Conservation (phyloP, 768 basidiomycete genomes). For the Trametes maxima region DNA sequence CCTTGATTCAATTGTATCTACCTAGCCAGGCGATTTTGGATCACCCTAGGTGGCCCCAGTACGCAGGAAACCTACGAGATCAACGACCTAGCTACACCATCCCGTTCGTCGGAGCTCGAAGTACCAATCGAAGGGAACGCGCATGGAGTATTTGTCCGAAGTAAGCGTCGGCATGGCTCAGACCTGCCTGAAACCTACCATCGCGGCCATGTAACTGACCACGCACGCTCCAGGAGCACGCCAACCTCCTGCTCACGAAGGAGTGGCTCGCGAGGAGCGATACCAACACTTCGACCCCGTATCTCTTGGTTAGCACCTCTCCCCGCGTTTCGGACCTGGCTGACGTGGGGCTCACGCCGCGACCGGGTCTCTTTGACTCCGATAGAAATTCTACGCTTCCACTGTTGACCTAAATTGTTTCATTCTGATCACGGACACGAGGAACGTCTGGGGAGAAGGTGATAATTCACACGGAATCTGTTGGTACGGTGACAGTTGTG, state of each 20-base stretch:
- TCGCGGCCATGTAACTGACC: conserved; percentile 1
- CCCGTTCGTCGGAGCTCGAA: conserved; percentile 4
- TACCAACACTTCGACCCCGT: conserved; percentile 59
- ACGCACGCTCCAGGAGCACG: conserved; percentile 48
- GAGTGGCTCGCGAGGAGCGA: conserved; percentile 79
- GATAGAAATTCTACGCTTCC: conserved; percentile 70
- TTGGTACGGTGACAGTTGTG: not conserved
- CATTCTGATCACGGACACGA: conserved; percentile 74
- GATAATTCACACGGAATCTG: not conserved
- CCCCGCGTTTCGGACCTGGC: not conserved
- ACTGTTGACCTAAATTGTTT: conserved; percentile 58
- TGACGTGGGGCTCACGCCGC: not conserved
- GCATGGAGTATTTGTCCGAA: conserved; percentile 24
- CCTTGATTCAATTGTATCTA: not conserved
- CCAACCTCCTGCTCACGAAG: conserved; percentile 57
- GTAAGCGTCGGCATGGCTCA: conserved; percentile 42
- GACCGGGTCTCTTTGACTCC: not conserved
- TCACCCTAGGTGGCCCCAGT: not conserved
- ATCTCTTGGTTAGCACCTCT: conserved; percentile 64
- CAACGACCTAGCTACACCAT: not conserved
- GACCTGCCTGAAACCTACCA: not conserved
- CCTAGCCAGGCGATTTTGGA: too few relatives aligned
- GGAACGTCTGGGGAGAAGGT: conserved; percentile 78
- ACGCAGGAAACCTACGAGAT: not conserved
- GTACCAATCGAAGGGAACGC: conserved; percentile 12